Conservation (phyloP, 2,329 filamentous ascomycete species). For the Emmonsiellopsis sp. region DNA sequence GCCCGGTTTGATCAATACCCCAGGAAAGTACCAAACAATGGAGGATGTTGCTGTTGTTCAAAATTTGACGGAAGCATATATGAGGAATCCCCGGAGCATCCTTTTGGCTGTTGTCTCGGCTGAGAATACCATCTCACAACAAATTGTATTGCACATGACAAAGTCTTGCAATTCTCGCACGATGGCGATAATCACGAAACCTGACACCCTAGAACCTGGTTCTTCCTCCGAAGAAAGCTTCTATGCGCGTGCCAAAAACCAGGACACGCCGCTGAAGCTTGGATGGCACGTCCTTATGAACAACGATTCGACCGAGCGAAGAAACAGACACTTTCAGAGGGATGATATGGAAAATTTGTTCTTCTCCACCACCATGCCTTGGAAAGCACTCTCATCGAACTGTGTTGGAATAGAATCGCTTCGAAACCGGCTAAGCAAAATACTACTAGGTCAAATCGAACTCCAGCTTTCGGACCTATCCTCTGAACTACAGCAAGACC, state of each 20-base stretch:
- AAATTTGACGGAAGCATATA: conserved; percentile 33
- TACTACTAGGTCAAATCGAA: conserved; percentile 25
- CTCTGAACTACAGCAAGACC: conserved; percentile 23
- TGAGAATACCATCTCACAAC: conserved; percentile 33
- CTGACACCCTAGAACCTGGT: conserved; percentile 27
- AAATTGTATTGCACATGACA: conserved; percentile 31
- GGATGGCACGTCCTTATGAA: conserved; percentile 44
- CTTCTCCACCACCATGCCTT: conserved; percentile 21
- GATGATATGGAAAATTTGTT: conserved; percentile 25
- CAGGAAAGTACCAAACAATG: conserved; percentile 44
- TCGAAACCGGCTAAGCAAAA: conserved; percentile 21
- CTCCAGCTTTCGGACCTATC: conserved; percentile 28
- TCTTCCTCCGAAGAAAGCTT: conserved; percentile 29
- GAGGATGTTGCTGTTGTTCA: conserved; percentile 46
- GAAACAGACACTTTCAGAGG: conserved; percentile 16
- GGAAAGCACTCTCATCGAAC: conserved; percentile 15
- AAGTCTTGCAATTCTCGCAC: conserved; percentile 24
- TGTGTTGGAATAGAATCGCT: conserved; percentile 23
- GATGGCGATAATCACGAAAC: conserved; percentile 41
- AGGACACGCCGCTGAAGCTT: conserved; percentile 32
- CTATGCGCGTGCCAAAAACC: conserved; percentile 30
- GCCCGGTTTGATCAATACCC: conserved; percentile 48
- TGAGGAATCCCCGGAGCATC: conserved; percentile 34
- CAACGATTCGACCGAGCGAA: conserved; percentile 28
- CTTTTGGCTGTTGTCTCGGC: conserved; percentile 40